Evolutionary conservation across 768 basidiomycete species (phyloP), one percentile per base, ranked within the genome.

Genomic region (Dioszegia hungarica): DNA sequence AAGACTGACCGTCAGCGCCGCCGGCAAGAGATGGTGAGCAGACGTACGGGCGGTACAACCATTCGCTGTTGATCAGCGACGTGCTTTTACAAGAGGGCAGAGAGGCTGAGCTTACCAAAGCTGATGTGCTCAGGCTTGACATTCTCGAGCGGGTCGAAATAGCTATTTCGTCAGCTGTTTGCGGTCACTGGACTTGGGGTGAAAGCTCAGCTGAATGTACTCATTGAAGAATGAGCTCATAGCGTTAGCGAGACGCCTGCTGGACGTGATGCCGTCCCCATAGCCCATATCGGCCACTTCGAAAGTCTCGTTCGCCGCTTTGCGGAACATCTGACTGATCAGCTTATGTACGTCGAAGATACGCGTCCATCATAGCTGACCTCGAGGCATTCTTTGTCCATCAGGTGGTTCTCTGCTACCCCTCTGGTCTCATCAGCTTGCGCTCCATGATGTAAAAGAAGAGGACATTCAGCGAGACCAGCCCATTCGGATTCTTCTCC

Each of bases 401-500:
- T 71, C 39, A 75, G 56, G 54, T 68, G 66, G 37, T 75, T 72
- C 59, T 73, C 73, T 1, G 73, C 70, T 6, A 75, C 69, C 1
- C 70, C 67, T 3, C 49, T 51, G 24, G 2, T 8, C 5, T 5
- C 4, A 5, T 51, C 49, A 51, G 49, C 36, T 10, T 3, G 17
- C 8, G 36, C 17, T 25, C 10, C 24, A n/a, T 12, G 22, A 4
- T 24, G 11, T 5, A 15, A 14, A 17, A 39, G 37, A 27, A 25
- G 10, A 14, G 24, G 36, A 37, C 36, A 14, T 51, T 38, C 57
- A 75, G 39, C 1, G 71, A 73, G 5, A 75, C 64, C 54, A 75
- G 70, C 9, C 73, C 73, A 14, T 58, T 62, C 11, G 72, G 72
- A 47, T 74, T 74, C 3, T 9, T 38, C 19, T 51, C 36, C n/a